Evolutionary conservation across 1,139 yeast genomes (phyloP).

Genomic region (Blastobotrys ciferrii): DNA sequence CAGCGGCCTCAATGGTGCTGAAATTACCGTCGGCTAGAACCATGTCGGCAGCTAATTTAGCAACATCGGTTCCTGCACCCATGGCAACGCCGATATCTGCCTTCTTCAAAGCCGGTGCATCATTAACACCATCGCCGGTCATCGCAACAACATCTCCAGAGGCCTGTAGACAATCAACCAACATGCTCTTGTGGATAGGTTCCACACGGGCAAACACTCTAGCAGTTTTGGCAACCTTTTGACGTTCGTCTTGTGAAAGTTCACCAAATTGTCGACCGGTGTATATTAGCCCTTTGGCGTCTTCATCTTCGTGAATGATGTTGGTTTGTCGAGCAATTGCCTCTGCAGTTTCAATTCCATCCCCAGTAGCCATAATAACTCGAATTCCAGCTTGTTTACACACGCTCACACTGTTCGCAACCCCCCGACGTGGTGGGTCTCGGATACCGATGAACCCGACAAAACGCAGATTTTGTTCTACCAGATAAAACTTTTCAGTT

Average conservation of each 20-base stretch:
- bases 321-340: slow-evolving; percentile 48
- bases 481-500: neutral
- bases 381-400: slow-evolving; percentile 51
- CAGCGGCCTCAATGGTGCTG: slow-evolving; percentile 48
- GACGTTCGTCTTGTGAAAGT: slow-evolving; percentile 25
- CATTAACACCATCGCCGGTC: slow-evolving; percentile 57
- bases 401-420: slow-evolving; percentile 41
- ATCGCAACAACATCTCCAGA: slow-evolving; percentile 47
- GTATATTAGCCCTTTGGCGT: slow-evolving; percentile 33
- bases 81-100: slow-evolving; percentile 56
- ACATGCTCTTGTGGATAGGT: slow-evolving; percentile 51
- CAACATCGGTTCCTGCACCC: slow-evolving; percentile 53
- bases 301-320: slow-evolving; percentile 30
- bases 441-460: slow-evolving; percentile 50
- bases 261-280: slow-evolving; percentile 50
- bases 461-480: slow-evolving; percentile 29
- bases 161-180: slow-evolving; percentile 52
- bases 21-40: slow-evolving; percentile 42
- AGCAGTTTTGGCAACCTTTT: slow-evolving; percentile 27
- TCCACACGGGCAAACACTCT: slow-evolving; percentile 52
- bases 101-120: slow-evolving; percentile 51
- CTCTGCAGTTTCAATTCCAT: slow-evolving; percentile 52
- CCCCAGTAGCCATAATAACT: slow-evolving; percentile 55
- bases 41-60: slow-evolving; percentile 57
- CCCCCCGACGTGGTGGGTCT: slow-evolving; percentile 51